These are phyloP conservation scores for Phialemonium atrogriseum DNA, from an alignment of 2,329 filamentous ascomycete genomes.

Conservation along the genomic window DNA sequence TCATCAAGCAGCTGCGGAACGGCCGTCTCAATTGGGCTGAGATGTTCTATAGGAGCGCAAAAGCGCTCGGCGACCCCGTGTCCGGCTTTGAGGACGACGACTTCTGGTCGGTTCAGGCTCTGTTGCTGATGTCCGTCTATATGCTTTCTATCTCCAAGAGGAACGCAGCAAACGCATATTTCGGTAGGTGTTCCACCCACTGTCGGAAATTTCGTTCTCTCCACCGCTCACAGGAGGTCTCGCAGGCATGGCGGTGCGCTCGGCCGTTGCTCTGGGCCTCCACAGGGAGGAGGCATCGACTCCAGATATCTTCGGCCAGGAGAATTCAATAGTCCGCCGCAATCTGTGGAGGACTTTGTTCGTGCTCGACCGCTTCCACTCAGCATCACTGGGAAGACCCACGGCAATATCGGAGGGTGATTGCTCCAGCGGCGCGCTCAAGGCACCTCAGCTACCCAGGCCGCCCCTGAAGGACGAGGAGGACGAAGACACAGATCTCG, in stretches of 20 bases:
- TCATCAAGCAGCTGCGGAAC: conserved; percentile 40
- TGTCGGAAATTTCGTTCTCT: no score
- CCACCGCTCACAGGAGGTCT: no score
- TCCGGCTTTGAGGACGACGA: conserved; percentile 51
- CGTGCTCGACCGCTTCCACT: conserved; percentile 55
- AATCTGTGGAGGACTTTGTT: conserved; percentile 59
- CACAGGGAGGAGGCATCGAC: conserved; percentile 51
- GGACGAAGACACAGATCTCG: conserved; percentile 8
- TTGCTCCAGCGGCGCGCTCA: conserved; percentile 43
- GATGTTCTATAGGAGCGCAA: conserved; percentile 53
- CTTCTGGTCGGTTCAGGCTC: conserved; percentile 57
- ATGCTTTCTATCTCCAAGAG: conserved; percentile 53
- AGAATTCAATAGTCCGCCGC: conserved; percentile 38
- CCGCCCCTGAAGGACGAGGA: conserved; percentile 6
- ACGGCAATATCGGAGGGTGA: conserved; percentile 54
- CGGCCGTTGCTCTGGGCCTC: conserved; percentile 53
- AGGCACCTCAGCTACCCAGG: conserved; percentile 10
- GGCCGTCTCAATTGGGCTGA: conserved; percentile 47
- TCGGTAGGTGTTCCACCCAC: conserved; percentile 32
- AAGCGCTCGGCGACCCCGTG: conserved; percentile 35
- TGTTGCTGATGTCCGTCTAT: conserved; percentile 56
- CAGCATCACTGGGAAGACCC: conserved; percentile 54
- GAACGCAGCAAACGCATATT: conserved; percentile 54
- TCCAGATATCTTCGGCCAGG: conserved; percentile 34
- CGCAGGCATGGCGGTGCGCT: conserved; percentile 54